Evolutionary conservation across 2,329 filamentous ascomycete genomes (phyloP), one percentile per base, ranked within the genome.

Genomic region (Pseudocercospora macadamiae): DNA sequence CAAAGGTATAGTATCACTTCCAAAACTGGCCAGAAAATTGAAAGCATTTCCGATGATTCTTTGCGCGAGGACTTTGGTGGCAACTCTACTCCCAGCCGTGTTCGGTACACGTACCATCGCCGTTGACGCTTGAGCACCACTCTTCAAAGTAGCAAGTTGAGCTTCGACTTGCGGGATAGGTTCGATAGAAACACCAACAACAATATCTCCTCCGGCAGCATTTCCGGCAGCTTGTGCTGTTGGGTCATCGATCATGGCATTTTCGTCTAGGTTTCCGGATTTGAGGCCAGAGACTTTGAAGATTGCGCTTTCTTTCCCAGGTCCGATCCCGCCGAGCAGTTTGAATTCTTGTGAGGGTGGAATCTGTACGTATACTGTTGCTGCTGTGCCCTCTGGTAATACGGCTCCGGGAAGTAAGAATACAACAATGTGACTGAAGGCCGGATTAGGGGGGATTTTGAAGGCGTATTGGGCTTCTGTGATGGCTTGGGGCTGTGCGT

Each of bases 11-110:
- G 96, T 89, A 73, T 97, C 93, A 45, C 89, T 84, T 0, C 89
- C 89, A 79, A 96, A 97, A 68, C 91, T 89, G 3, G 93, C 87
- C 57, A 99, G 80, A 74, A 96, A 97, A 76, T 99, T 97, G 76
- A 97, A 99, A 12, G 93, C 95, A 75, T 97, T 96, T 68, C 91
- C 89, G 69, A 99, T 97, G 68, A 99, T 97, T 64, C 91, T 82
- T 76, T 97, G 92, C 26, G 95, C 95, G 21, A 99, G 81, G 2
- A 91, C 79, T 64, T 90, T 86, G 0, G 91, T 95, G n/a, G 84
- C 81, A 1, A 86, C 80, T 47, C 78, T 63, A 3, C 63, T 62
- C 12, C 55, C 62, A 3, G 59, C 47, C 34, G 51, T 9, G 21
- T 65, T 61, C 21, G 62, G 58, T 25, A 64, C 37, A 19, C 73